Base-by-base conservation (phyloP, 2,329 filamentous ascomycete genomes). In the Lachnellula hyalina region DNA sequence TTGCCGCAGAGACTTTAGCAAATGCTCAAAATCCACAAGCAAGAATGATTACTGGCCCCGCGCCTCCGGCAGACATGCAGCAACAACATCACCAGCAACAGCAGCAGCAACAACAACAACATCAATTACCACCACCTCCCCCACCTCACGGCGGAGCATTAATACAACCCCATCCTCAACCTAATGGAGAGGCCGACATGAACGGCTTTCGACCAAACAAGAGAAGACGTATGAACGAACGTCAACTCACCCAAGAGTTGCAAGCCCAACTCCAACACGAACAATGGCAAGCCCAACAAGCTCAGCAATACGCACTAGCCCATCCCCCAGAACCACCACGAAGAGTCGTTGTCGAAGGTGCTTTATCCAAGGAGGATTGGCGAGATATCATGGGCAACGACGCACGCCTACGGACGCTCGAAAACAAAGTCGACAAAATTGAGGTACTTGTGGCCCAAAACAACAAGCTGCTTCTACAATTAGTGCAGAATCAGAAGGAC, bases 311-410 rank as follows among this genome's bases (percentile, higher is more conserved):
- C 41, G 41, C 54, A n/a, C 9, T 59, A 21, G 55, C 57, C 4
- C 56, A 56, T 28, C 63, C 61, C 21, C 58, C 63, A 12, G 63
- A 65, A 47, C 63, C 64, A 32, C 62, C 65, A 21, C 61, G 60
- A 48, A 57, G 64, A 51, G 67, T 68, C 12, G 49, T 69, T 11
- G 61, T 69, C 15, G 67, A 69, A 58, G 67, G 67, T 0, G 57
- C 61, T 40, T 48, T 69, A 46, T 67, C 64, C 4, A 69, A 69
- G 52, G 67, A 69, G 47, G 67, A 69, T 46, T 69, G 67, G 67
- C 52, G 60, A 34, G 67, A 69, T 11, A 62, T 69, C 28, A 68
- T 69, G 65, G 65, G 65, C 55, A 68, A 65, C 23, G 67, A 69
- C 32, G 63, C 66, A 36, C 63, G 67, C 41, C 51, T 69, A 19